Base-by-base conservation (phyloP, 139 green algal species). In the Bryopsis sp. region DNA sequence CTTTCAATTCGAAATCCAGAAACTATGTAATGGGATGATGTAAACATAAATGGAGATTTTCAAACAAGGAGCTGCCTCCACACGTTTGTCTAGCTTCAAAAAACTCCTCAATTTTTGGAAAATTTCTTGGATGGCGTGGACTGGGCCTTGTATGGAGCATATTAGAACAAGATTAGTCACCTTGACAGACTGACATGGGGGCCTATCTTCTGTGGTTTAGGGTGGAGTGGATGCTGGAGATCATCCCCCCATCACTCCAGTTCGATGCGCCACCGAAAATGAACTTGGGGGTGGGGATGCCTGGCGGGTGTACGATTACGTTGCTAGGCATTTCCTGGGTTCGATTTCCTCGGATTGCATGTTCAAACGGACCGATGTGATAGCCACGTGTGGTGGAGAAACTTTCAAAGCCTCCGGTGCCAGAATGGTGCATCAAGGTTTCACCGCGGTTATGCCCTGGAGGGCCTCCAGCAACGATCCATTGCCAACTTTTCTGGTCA, bases 191-290 rank as follows among this genome's bases (percentile, higher is more conserved):
- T n/a, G n/a, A n/a, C 15, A 15, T 50, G 43, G 15, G 43, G 15
- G 11, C 11, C 11, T 50, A 15, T 50, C 11, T 39, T 61, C 57
- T 29, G 70, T 62, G 32, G 8, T 64, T 29, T 70, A 85, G 78
- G 75, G 82, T 1, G 88, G 87, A 2, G 72, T 70, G 3, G 87
- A 96, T 62, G 79, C 66, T 33, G 90, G 89, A 2, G 90, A 96
- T 73, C 91, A 97, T 76, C 90, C 91, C 7, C 91, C 91, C 35
- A 95, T 97, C 77, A 97, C 90, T 2, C 91, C 91, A 4, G 79
- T 92, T 43, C 47, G 78, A 3, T 68, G 68, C n/a, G 85, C 84
- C 0, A 91, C 82, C 0, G 79, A 90, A 72, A 65, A 24, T 0
- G 81, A 92, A 54, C 74, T 95, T 0, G 86, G 84, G 0, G 89